phyloP scores from a whole-genome alignment of 2,329 filamentous ascomycete genomes.

The Dothiorella sarmentorum region DNA sequence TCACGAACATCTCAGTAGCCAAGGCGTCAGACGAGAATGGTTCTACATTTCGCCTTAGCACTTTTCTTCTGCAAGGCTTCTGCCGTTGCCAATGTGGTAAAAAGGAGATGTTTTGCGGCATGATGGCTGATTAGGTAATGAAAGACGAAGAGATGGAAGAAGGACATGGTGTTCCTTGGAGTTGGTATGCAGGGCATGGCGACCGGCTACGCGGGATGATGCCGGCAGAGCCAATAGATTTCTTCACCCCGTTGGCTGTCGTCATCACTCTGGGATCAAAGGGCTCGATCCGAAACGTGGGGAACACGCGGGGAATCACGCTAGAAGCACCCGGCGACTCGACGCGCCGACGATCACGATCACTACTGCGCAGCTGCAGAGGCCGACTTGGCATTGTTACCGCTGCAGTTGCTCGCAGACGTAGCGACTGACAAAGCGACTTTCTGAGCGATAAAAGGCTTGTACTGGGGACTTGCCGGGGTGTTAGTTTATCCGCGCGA shows the following conservation, averaged over 20 bases:
- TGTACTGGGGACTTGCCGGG: background rate
- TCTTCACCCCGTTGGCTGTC: background rate
- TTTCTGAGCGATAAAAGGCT: too few relatives aligned
- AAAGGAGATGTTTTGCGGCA: conserved; percentile 48
- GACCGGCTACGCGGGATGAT: background rate
- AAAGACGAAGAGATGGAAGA: background rate
- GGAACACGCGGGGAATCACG: conserved; percentile 6
- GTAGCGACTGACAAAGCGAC: background rate
- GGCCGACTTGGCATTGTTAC: background rate
- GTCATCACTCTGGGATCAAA: background rate
- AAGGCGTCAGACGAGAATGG: too few relatives aligned
- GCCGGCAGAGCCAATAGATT: background rate
- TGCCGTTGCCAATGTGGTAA: too few relatives aligned
- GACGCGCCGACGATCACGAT: background rate
- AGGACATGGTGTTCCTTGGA: background rate
- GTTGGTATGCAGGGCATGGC: background rate
- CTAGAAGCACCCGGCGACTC: background rate
- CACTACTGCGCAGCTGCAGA: too few relatives aligned
- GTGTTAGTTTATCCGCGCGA: background rate
- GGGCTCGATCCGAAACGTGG: background rate
- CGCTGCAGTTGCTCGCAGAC: background rate
- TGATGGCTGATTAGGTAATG: conserved; percentile 22
- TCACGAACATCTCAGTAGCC: too few relatives aligned
- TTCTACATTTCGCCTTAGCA: too few relatives aligned
- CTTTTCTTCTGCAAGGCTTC: too few relatives aligned